phyloP scores from a whole-genome alignment of 208 protist species.

The Leishmania aethiopica region DNA sequence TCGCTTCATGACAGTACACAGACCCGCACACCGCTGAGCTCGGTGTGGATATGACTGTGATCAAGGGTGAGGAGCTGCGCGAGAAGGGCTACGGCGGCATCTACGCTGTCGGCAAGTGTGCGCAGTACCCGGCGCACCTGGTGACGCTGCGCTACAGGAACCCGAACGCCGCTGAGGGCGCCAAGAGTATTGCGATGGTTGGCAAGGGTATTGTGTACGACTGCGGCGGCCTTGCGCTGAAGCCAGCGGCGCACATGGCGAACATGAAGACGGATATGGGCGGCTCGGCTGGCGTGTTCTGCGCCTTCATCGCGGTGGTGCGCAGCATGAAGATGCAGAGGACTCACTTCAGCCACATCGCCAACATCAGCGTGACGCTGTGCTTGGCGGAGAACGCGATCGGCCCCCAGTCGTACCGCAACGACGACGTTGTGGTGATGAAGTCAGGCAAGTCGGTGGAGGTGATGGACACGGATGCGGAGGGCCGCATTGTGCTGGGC shows the following conservation, averaged over 20 bases:
- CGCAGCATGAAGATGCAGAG: conserved; percentile 42
- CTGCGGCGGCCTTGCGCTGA: conserved; percentile 86
- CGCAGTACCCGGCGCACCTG: conserved; percentile 67
- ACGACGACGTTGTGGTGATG: conserved; percentile 86
- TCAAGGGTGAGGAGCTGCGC: conserved; percentile 74
- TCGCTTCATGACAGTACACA: not conserved
- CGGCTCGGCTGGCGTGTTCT: conserved; percentile 78
- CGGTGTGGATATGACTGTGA: conserved; percentile 47
- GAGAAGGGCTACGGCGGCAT: conserved; percentile 74
- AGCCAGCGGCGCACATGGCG: conserved; percentile 72
- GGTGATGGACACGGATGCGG: conserved; percentile 91
- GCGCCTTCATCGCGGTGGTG: conserved; percentile 74
- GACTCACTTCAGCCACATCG: conserved; percentile 38
- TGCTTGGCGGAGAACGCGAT: conserved; percentile 91
- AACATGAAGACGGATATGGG: conserved; percentile 93
- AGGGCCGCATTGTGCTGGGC: conserved; percentile 87
- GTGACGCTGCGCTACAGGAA: conserved; percentile 71
- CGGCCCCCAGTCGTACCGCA: conserved; percentile 62
- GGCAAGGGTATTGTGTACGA: conserved; percentile 93
- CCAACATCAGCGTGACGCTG: conserved; percentile 70
- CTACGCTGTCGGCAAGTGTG: conserved; percentile 76
- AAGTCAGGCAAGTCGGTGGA: conserved; percentile 90
- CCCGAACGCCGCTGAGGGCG: conserved; percentile 29
- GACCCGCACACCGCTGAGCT: conserved; percentile 44
- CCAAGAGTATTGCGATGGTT: conserved; percentile 69